phyloP scores from a whole-genome alignment of 2,329 filamentous ascomycete genomes.

The Chaetomium strumarium region DNA sequence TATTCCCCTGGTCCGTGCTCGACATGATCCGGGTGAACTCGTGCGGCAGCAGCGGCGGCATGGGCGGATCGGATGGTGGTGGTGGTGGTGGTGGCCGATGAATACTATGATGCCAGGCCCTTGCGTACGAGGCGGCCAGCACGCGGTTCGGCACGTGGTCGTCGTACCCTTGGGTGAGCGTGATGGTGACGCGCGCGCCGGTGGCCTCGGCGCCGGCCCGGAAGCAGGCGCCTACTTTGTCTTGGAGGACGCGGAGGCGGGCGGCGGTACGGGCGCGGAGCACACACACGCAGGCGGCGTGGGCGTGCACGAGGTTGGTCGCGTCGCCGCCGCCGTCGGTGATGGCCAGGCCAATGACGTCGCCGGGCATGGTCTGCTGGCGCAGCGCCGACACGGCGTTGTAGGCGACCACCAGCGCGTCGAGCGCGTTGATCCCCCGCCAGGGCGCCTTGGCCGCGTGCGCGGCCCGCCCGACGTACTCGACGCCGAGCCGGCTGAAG shows the following conservation, averaged over 20 bases:
- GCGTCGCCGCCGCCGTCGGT: constrained; percentile 6
- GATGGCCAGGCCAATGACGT: constrained; percentile 2
- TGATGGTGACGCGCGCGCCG: not conserved
- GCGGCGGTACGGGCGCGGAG: not conserved
- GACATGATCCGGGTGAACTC: not conserved
- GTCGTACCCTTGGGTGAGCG: not conserved
- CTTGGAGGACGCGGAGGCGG: not conserved
- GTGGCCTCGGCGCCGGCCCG: constrained; percentile 3
- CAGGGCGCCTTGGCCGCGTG: constrained; percentile 3
- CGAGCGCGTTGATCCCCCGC: constrained; percentile 8
- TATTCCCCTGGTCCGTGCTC: constrained; percentile 6
- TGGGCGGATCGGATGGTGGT: not conserved
- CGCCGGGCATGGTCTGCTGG: constrained; percentile 8
- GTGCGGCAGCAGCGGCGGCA: no score
- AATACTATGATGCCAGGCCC: not conserved
- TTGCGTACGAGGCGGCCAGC: constrained; percentile 1
- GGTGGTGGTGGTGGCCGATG: no score
- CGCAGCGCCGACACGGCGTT: constrained; percentile 1
- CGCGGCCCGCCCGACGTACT: not conserved
- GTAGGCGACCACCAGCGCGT: constrained; percentile 4
- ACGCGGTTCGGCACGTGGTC: constrained; percentile 9
- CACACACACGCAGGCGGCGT: constrained; percentile 3
- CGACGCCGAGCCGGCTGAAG: not conserved
- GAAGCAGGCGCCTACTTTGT: constrained; percentile 1
- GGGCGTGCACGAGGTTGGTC: constrained; percentile 1